Percentiles rank a stretch among this genome's conserved stretches.
These are phyloP conservation scores for Claviceps sp. DNA, from an alignment of 2,329 filamentous ascomycete species.

Conservation along the genomic window DNA sequence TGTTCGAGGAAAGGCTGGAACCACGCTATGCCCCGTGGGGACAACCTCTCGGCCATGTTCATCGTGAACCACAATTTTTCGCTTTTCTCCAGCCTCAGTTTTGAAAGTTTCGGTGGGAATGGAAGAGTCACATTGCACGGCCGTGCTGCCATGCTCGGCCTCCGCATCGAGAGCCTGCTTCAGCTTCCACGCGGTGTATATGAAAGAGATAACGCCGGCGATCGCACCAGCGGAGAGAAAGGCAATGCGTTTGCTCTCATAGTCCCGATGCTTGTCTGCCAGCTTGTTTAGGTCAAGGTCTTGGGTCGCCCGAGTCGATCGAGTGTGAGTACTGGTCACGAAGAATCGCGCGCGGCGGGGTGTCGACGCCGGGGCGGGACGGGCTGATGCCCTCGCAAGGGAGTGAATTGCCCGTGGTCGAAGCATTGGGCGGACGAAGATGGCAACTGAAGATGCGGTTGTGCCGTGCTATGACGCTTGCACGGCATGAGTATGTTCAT, in stretches of 20 bases:
- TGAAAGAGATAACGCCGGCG: slow-evolving; percentile 34
- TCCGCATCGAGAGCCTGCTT: slow-evolving; percentile 25
- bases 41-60: slow-evolving; percentile 62
- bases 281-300: slow-evolving; percentile 37
- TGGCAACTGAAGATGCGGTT: not conserved
- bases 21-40: slow-evolving; percentile 66
- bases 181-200: slow-evolving; percentile 40
- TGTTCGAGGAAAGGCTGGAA: slow-evolving; percentile 65
- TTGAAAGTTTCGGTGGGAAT: slow-evolving; percentile 33
- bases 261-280: slow-evolving; percentile 31
- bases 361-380: slow-evolving; percentile 5
- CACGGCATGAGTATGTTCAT: not conserved
- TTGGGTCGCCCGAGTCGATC: slow-evolving; percentile 26
- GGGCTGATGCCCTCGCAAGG: slow-evolving; percentile 3
- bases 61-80: slow-evolving; percentile 50
- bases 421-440: slow-evolving; percentile 1
- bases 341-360: slow-evolving; percentile 18
- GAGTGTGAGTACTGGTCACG: slow-evolving; percentile 7
- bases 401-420: slow-evolving; percentile 1
- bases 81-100: slow-evolving; percentile 34
- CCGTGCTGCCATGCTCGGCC: slow-evolving; percentile 17
- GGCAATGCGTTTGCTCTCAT: slow-evolving; percentile 35
- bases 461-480: not conserved
- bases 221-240: slow-evolving; percentile 39
- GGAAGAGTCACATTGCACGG: slow-evolving; percentile 27